A percentile compares a stretch with the other conserved stretches of the same genome.
phyloP scores from a whole-genome alignment of 352 stramenopile species.

The Phytophthora tentaculata region DNA sequence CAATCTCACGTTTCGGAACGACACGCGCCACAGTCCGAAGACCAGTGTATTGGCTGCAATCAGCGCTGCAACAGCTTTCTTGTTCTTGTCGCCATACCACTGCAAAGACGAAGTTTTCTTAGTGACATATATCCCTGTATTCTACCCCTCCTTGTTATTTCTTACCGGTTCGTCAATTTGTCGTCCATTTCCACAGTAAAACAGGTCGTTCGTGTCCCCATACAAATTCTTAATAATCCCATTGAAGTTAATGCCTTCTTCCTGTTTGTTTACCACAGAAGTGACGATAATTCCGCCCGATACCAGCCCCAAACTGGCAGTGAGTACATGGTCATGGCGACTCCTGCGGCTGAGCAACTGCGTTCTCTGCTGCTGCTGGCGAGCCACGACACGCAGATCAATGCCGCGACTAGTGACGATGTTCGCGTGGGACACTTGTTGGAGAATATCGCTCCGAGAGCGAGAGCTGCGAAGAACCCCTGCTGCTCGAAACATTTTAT shows the following conservation, averaged over 20 bases:
- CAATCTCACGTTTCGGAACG: constrained; percentile 49
- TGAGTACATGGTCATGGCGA: constrained; percentile 50
- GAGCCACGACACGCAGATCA: constrained; percentile 18
- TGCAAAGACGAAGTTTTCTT: constrained; percentile 11
- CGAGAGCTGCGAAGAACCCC: too few relatives aligned
- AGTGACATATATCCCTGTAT: neutral
- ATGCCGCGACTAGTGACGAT: constrained; percentile 15
- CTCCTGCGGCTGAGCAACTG: constrained; percentile 20
- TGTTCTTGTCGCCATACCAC: constrained; percentile 72
- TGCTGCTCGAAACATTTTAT: too few relatives aligned
- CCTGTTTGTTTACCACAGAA: constrained; percentile 24
- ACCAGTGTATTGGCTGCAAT: constrained; percentile 75
- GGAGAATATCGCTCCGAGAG: constrained; percentile 4
- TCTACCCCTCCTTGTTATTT: neutral
- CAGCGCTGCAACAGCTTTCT: constrained; percentile 58
- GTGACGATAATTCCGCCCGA: constrained; percentile 54
- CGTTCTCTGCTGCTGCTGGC: constrained; percentile 27
- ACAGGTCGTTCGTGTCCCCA: constrained; percentile 35
- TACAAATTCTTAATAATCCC: constrained; percentile 35
- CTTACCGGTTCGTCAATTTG: constrained; percentile 34
- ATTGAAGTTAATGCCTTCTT: constrained; percentile 7
- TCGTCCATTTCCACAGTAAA: constrained; percentile 30
- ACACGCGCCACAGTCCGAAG: constrained; percentile 80
- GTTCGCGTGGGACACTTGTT: constrained; percentile 20
- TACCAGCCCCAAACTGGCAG: constrained; percentile 57